Evolutionary conservation across 1,139 yeast genomes (phyloP), one percentile per base, ranked within the genome.

Genomic region (Insectozyma bohioensis): DNA sequence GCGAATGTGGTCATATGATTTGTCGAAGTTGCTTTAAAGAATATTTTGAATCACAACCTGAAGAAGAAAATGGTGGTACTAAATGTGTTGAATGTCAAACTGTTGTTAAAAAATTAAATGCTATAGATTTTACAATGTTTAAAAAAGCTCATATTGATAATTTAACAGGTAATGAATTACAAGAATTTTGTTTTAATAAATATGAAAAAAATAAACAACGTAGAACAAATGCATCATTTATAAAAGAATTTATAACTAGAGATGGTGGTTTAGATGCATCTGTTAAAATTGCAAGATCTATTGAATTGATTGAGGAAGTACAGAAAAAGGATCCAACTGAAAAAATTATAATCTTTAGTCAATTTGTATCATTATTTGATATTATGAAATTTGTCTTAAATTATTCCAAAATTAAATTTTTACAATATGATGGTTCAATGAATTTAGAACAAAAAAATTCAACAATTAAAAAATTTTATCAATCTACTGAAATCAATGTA

Each of bases 341-440:
- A 39, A 84, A 85, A 50, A 61, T 83, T 8, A 75, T 92, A 37
- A 67, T 92, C 1, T 92, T 92, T 49, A 84, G 95, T 1, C 95
- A 87, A 46, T 92, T 92, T 58, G 83, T 94, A 2, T 64, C 81
- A 1, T 72, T 85, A 48, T 81, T 92, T 52, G 92, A 84, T 41
- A 56, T 92, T 20, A 58, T 92, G 53, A 72, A 74, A 29, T 62
- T 80, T 30, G 75, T 80, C 12, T 63, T 92, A 17, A 58, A 61
- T 4, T 59, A 67, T 12, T 58, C 69, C 17, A 56, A 67, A 1
- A 67, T 82, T 16, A 62, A 61, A 2, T 78, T 62, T 49, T 61
- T 87, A 33, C 63, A 87, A 33, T 90, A 86, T 55, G 92, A 85
- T 49, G 97, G 97, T 8, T 66, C 81, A 4, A 84, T 90, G 95